Base-by-base conservation (phyloP, 306 rosid species). In the Quercus berberidifolia region DNA sequence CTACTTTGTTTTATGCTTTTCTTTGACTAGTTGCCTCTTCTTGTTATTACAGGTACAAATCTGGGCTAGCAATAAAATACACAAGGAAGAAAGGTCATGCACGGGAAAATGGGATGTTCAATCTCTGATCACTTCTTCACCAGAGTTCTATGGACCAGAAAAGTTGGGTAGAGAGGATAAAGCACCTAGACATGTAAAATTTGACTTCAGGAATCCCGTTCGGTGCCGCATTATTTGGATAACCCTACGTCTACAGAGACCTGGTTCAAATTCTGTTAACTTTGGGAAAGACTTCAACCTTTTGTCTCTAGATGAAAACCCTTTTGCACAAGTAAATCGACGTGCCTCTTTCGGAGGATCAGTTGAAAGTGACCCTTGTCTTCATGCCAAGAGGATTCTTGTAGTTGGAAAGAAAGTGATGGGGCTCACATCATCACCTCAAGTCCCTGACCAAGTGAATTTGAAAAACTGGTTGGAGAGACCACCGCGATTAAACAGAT, bases 31-130 rank as follows among this genome's bases (percentile, higher is more conserved):
- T 35, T 41, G 30, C 25, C 69, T 43, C 78, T 55, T 69, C 69
- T 79, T 85, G 80, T 76, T 73, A 67, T 59, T 68, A 68, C 91
- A 96, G 99, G 96, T 96, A 81, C 98, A 96, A 91, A 90, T 96
- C 75, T 93, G 97, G 98, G 99, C 93, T 52, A 91, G 99, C 87
- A 89, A 90, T 84, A 88, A 86, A 85, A 91, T 96, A 85, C 92
- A 91, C 84, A 93, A 83, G 87, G 98, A 93, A 85, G 99, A 91
- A 81, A 88, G 99, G 87, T 91, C 98, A 21, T 89, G 88, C 79
- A 79, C 87, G 89, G 99, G 99, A 86, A 96, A 96, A 85, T 96
- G 99, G 99, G 99, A 96, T 85, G 86, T 90, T 52, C 94, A 91
- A 63, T 90, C 98, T 77, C 69, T 91, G 89, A 85, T 93, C 38